These are phyloP conservation scores for Septoria petroselini DNA, from an alignment of 2,329 filamentous ascomycete species.

Conservation along the genomic window DNA sequence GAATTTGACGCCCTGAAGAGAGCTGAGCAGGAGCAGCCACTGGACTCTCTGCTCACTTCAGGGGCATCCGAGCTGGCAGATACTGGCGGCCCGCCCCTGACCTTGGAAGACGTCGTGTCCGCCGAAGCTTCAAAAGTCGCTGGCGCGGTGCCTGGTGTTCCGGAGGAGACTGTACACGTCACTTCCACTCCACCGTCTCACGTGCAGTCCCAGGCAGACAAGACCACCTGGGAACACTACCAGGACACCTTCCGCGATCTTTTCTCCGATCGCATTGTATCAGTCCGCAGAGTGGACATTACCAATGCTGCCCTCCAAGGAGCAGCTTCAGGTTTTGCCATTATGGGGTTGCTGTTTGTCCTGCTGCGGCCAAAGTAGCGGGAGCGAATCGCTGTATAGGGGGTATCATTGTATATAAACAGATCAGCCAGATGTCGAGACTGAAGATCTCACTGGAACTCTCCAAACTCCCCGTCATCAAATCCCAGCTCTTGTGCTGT, in stretches of 20 bases:
- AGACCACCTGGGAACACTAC: slow-evolving; percentile 18
- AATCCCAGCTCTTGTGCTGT: slow-evolving; percentile 66
- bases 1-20: slow-evolving; percentile 3
- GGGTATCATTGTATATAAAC: slow-evolving; percentile 9
- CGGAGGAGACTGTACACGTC: background rate
- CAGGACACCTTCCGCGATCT: slow-evolving; percentile 32
- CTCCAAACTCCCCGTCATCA: slow-evolving; percentile 83
- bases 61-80: slow-evolving; percentile 3
- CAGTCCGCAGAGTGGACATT: slow-evolving; percentile 46
- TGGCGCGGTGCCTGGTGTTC: slow-evolving; percentile 10
- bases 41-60: slow-evolving; percentile 11
- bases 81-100: slow-evolving; percentile 17
- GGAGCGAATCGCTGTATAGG: slow-evolving; percentile 4
- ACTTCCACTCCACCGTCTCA: background rate
- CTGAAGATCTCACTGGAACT: slow-evolving; percentile 58
- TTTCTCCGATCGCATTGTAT: slow-evolving; percentile 46
- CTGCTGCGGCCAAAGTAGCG: slow-evolving; percentile 35
- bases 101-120: slow-evolving; percentile 28
- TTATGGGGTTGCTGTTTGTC: slow-evolving; percentile 38
- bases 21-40: slow-evolving; percentile 3
- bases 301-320: slow-evolving; percentile 47
- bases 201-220: slow-evolving; percentile 1
- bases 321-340: slow-evolving; percentile 42
- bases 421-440: background rate
- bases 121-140: slow-evolving; percentile 26